These are phyloP conservation scores for Evernia prunastri DNA, from an alignment of 495 filamentous ascomycete genomes.

Conservation along the genomic window DNA sequence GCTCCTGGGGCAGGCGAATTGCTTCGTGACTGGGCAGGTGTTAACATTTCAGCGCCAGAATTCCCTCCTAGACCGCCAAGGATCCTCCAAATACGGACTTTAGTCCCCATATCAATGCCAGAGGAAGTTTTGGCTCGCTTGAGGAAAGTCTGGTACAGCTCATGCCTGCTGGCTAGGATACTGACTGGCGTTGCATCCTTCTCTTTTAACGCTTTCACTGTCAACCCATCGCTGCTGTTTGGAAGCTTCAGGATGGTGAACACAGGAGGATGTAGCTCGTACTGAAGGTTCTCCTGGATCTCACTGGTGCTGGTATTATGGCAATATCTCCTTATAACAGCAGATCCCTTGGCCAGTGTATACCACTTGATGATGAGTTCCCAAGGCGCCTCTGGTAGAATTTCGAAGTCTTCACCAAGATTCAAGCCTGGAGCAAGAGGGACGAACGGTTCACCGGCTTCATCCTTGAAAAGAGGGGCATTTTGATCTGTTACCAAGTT, in stretches of 20 bases:
- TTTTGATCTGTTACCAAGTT: slow-evolving; percentile 40
- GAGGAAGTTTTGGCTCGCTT: slow-evolving; percentile 59
- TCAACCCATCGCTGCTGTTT: slow-evolving; percentile 45
- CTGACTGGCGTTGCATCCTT: slow-evolving; percentile 52
- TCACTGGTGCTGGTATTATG: slow-evolving; percentile 62
- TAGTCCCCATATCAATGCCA: slow-evolving; percentile 58
- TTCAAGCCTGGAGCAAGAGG: slow-evolving; percentile 66
- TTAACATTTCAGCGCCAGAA: slow-evolving; percentile 44
- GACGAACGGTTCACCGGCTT: slow-evolving; percentile 57
- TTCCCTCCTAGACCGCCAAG: slow-evolving; percentile 40
- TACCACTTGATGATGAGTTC: slow-evolving; percentile 76
- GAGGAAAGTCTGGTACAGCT: slow-evolving; percentile 64
- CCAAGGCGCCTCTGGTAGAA: slow-evolving; percentile 76
- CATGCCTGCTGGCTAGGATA: slow-evolving; percentile 62
- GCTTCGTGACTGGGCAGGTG: slow-evolving; percentile 53
- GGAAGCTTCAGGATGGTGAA: slow-evolving; percentile 79
- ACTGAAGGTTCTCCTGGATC: slow-evolving; percentile 59
- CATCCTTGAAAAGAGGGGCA: slow-evolving; percentile 42
- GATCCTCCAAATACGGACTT: slow-evolving; percentile 75
- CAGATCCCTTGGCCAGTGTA: slow-evolving; percentile 61
- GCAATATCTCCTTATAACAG: slow-evolving; percentile 66
- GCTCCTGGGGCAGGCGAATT: slow-evolving; percentile 44
- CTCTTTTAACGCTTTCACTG: slow-evolving; percentile 47
- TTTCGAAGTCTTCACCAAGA: slow-evolving; percentile 62
- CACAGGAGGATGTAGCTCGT: slow-evolving; percentile 78